These are phyloP conservation scores for Xylaria bambusicola DNA, from an alignment of 495 filamentous ascomycete genomes.

Conservation along the genomic window DNA sequence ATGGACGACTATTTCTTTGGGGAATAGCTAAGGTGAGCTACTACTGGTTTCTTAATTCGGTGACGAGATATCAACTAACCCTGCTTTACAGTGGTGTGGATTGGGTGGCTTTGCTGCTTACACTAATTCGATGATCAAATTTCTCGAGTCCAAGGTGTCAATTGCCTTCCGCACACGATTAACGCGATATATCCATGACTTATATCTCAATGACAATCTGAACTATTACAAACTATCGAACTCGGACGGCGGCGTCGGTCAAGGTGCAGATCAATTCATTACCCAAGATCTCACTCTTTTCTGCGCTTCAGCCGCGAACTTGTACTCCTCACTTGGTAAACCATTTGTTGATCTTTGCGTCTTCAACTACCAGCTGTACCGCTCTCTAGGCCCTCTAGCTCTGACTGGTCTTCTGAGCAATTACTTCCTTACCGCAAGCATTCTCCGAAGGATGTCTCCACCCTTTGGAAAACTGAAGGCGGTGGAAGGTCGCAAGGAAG, in stretches of 20 bases:
- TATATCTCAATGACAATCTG: constrained; percentile 90
- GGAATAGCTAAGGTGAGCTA: constrained; percentile 71
- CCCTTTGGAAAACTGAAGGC: constrained; percentile 97
- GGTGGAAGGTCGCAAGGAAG: constrained; percentile 88
- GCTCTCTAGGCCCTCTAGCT: constrained; percentile 86
- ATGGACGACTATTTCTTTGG: constrained; percentile 83
- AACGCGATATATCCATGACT: constrained; percentile 95
- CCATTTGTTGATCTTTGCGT: constrained; percentile 93
- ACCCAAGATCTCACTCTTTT: constrained; percentile 96
- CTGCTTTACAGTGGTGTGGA: constrained; percentile 51
- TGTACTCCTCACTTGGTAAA: constrained; percentile 96
- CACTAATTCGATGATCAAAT: constrained; percentile 97
- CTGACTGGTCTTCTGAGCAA: constrained; percentile 83
- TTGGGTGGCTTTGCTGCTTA: constrained; percentile 76
- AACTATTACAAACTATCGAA: constrained; percentile 97
- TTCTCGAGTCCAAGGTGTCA: constrained; percentile 94
- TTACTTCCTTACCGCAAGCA: constrained; percentile 88
- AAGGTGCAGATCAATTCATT: constrained; percentile 94
- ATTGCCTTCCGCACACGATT: constrained; percentile 97
- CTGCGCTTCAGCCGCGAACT: constrained; percentile 85
- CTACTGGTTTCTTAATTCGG: too few species aligned
- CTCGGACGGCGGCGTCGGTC: constrained; percentile 88
- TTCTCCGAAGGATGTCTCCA: constrained; percentile 83
- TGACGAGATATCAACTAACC: constrained; percentile 19
- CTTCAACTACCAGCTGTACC: constrained; percentile 96